Evolutionary conservation across 2,329 filamentous ascomycete genomes (phyloP).

Genomic region (Neocucurbitaria cava): DNA sequence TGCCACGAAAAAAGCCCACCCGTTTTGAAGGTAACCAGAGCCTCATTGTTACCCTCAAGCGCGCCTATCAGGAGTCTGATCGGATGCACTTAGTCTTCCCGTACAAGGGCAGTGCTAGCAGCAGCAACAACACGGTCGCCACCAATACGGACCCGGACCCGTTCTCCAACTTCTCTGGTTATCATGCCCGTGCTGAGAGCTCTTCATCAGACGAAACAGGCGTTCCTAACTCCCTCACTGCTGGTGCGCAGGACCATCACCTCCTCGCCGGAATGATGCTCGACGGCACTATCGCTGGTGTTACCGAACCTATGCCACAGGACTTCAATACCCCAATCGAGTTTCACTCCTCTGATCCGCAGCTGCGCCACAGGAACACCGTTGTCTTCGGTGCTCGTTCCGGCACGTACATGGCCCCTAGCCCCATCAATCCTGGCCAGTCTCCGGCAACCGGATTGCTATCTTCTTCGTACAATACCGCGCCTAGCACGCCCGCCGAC

Average conservation of each 20-base stretch:
- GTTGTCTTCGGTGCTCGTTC: background rate
- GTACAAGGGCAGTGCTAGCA: background rate
- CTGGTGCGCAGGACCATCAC: background rate
- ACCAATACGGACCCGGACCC: background rate
- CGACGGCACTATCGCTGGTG: background rate
- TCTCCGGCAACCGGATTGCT: background rate
- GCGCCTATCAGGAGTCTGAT: conserved; percentile 5
- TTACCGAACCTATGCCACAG: background rate
- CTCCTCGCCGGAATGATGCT: background rate
- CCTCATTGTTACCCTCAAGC: conserved; percentile 17
- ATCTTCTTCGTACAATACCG: background rate
- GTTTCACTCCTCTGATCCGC: background rate
- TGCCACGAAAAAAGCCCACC: conserved; percentile 11
- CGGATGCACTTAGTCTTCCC: background rate
- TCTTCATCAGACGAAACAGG: background rate
- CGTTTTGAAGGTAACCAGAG: conserved; percentile 11
- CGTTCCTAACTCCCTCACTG: background rate
- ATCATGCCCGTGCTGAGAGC: background rate
- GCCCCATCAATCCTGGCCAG: background rate
- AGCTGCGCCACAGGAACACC: background rate
- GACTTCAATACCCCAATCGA: background rate
- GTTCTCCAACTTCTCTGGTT: background rate
- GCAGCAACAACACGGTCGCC: background rate
- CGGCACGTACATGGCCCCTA: background rate
- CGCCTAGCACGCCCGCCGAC: background rate